A percentile compares a stretch with the other conserved stretches of the same genome.
Evolutionary conservation across 1,139 yeast genomes (phyloP).

Genomic region (Yamadazyma mexicana): DNA sequence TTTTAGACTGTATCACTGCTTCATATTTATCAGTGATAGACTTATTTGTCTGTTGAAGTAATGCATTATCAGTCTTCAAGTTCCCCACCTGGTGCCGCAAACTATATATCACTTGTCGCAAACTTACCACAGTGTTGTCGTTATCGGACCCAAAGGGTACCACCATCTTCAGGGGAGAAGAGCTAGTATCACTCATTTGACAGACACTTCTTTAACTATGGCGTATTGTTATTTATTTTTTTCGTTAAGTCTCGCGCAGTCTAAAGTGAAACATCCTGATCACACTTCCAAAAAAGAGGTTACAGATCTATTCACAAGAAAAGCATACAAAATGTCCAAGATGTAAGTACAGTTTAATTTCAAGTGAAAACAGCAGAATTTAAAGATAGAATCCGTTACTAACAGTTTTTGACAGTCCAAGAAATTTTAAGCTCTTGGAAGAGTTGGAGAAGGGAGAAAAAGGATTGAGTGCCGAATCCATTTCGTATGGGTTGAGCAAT

Average conservation of each 20-base stretch:
- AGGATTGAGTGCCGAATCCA: conserved; percentile 94
- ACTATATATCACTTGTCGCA: conserved; percentile 24
- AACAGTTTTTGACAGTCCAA: conserved; percentile 57
- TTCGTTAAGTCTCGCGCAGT: not conserved
- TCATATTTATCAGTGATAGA: conserved; percentile 29
- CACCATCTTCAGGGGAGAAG: conserved; percentile 2
- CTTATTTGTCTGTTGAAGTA: conserved; percentile 34
- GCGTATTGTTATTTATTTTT: not conserved
- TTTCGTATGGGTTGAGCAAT: conserved; percentile 88
- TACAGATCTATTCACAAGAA: not conserved
- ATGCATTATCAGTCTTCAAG: conserved; percentile 31
- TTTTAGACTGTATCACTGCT: conserved; percentile 29
- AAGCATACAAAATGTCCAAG: conserved; percentile 10
- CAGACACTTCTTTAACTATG: not conserved
- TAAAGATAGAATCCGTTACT: conserved; percentile 4
- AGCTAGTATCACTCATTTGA: conserved; percentile 1
- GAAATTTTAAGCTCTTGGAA: conserved; percentile 90
- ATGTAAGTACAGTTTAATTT: conserved; percentile 10
- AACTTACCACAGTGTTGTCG: conserved; percentile 15
- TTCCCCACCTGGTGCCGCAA: conserved; percentile 21
- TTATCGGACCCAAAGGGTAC: conserved; percentile 4
- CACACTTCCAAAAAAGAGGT: not conserved
- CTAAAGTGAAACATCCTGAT: not conserved
- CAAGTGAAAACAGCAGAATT: not conserved
- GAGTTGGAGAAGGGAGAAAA: conserved; percentile 98